These are phyloP conservation scores for Acanthamoeba rhysodes DNA, from an alignment of 208 protist species.

Conservation along the genomic window DNA sequence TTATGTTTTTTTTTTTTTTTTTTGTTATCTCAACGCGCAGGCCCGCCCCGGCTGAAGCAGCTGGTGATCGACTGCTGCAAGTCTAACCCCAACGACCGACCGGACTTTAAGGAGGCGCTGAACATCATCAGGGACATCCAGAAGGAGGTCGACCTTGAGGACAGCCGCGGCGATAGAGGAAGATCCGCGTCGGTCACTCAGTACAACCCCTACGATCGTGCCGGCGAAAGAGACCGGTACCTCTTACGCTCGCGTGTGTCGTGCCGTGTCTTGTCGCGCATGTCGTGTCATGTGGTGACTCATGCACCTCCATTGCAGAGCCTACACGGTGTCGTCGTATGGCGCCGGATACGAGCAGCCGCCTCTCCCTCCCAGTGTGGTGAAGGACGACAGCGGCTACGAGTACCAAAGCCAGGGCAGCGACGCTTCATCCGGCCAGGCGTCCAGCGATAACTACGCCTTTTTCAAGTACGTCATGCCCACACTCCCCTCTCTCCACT, in stretches of 20 bases:
- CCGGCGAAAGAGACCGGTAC: constrained; percentile 1
- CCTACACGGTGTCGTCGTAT: constrained; percentile 29
- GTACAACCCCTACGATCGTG: constrained; percentile 6
- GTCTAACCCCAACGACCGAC: constrained; percentile 38
- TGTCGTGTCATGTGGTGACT: neutral
- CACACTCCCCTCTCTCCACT: neutral
- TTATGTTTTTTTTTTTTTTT: neutral
- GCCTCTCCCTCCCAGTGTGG: constrained; percentile 20
- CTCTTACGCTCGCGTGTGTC: neutral
- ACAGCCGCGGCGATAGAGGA: constrained; percentile 41
- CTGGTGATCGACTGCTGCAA: constrained; percentile 53
- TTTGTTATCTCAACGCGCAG: neutral
- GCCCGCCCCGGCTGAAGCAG: constrained; percentile 45
- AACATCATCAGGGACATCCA: constrained; percentile 55
- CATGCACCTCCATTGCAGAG: neutral
- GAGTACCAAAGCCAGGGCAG: constrained; percentile 38
- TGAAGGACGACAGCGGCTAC: constrained; percentile 15
- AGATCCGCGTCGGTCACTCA: constrained; percentile 40
- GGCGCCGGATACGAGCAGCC: constrained; percentile 30
- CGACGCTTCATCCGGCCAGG: neutral
- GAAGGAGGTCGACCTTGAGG: constrained; percentile 34
- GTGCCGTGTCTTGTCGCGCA: neutral
- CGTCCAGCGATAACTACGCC: constrained; percentile 27
- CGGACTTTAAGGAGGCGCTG: constrained; percentile 38
- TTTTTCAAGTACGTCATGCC: constrained; percentile 12